Evolutionary conservation across 2,329 filamentous ascomycete genomes (phyloP), one percentile per base, ranked within the genome.

Genomic region (Aspergillus puulaauensis): DNA sequence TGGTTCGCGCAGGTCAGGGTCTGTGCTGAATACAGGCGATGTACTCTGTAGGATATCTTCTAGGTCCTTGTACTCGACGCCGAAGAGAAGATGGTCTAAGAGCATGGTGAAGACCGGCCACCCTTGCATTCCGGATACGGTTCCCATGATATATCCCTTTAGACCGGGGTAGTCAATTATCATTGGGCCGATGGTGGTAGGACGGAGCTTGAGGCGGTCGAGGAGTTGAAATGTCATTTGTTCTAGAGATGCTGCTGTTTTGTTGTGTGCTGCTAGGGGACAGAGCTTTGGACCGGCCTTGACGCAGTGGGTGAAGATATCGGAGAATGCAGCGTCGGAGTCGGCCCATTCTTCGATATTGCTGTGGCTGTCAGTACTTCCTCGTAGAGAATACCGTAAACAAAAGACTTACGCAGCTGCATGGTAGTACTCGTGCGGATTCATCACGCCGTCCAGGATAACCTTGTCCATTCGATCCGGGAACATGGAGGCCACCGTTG

Each of bases 401-500:
- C 21, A 21, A 21, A 21, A 4, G 3, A 21, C 21, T 27, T 58
- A 58, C 56, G 27, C 53, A n/a, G 23, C 33, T 33, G 39, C 56
- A 45, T 55, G 47, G 19, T 54, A 47, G 19, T 58, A 58, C 14
- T 58, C 56, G 12, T 50, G 15, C 1, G 40, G 27, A 46, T 60
- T 60, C 27, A 57, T 50, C 9, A 60, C 50, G 4, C 45, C 54
- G 31, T 60, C 58, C 6, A 60, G 40, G n/a, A 56, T 49, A 11
- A 60, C 31, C 47, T 44, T 45, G 19, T 52, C 51, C 17, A 60
- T 52, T 8, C 58, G 35, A 1, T 60, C 58, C 7, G 58, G 55
- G 47, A 60, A 60, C 58, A 60, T 60, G 21, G 58, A 47, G 6
- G 58, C 51, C 6, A 57, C 35, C 1, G 56, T 56, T 31, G 58